Conservation (phyloP, 331 rosid species). For the Prunus yedoensis region DNA sequence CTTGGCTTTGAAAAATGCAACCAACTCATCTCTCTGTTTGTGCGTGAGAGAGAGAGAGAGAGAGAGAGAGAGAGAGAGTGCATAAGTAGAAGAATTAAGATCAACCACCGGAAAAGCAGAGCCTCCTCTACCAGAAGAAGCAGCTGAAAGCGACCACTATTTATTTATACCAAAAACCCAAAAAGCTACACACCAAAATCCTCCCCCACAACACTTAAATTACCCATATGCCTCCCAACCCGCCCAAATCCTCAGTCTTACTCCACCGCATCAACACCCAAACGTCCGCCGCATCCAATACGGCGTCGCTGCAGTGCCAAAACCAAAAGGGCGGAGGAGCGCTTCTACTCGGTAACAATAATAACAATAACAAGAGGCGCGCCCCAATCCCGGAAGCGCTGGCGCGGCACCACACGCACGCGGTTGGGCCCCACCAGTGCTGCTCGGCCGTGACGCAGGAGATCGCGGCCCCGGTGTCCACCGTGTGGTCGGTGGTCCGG, state of each 20-base stretch:
- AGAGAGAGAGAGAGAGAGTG: background rate
- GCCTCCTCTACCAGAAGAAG: conserved; percentile 3
- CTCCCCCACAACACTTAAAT: background rate
- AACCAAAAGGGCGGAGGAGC: background rate
- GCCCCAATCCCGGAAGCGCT: conserved; percentile 50
- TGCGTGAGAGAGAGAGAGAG: background rate
- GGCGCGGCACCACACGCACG: conserved; percentile 58
- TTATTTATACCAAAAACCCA: background rate
- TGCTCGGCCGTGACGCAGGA: conserved; percentile 75
- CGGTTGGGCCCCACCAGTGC: conserved; percentile 50
- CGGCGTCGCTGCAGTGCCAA: conserved; percentile 14
- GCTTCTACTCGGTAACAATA: background rate
- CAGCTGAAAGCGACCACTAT: background rate
- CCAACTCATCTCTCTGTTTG: conserved; percentile 15
- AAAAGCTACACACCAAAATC: background rate
- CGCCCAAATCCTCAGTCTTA: conserved; percentile 56
- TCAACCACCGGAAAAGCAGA: background rate
- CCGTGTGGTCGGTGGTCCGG: conserved; percentile 86
- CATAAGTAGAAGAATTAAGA: background rate
- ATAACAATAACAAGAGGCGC: background rate
- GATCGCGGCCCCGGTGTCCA: conserved; percentile 74
- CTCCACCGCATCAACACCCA: conserved; percentile 48
- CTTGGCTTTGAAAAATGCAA: conserved; percentile 9
- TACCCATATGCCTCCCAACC: conserved; percentile 57
- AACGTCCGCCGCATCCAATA: background rate